Evolutionary conservation across 2,329 filamentous ascomycete species (phyloP), one percentile per base, ranked within the genome.

Genomic region (Stachybotrys chartarum): DNA sequence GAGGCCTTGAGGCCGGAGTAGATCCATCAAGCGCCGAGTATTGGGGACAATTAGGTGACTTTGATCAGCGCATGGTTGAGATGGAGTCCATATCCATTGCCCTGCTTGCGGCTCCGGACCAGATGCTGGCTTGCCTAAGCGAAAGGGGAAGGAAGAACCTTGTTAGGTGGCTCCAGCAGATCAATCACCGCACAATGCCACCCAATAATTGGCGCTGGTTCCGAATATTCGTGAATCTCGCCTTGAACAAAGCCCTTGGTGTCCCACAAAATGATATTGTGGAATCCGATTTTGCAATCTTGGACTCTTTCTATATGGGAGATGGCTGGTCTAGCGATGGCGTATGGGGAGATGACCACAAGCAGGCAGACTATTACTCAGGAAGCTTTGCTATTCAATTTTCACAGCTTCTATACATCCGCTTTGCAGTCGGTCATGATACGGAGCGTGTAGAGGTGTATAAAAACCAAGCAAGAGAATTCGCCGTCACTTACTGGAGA

Each of bases 31-130:
- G 68, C 17, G 45, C 58, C 0, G 72, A 74, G 30, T 81, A 78
- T 57, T 81, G 78, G 78, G 78, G 77, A 0, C 63, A 68, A 1
- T 70, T 80, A 2, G 64, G 68, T 0, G 62, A 77, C 5, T 68
- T 69, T 18, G 78, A 81, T 51, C 79, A 82, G 59, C 64, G 77
- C 2, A 82, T 81, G 78, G 79, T 81, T 0, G 79, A 82, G 58
- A 73, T 77, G 46, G 78, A 81, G 59, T 75, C 77, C 30, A 70
- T 81, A 4, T 72, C 76, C 0, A 79, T 75, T 60, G 76, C 77
- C 0, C 64, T 82, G 1, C 66, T 81, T 0, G 63, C 68, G 3
- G 73, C 75, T 0, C 77, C 78, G 1, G 60, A 68, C 1, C 56
- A 46, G 4, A 51, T 46, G 3, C 55, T 64, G 0, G 72, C 77